Percentiles rank a stretch among this genome's conserved stretches.
Evolutionary conservation across 495 filamentous ascomycete species (phyloP).

Genomic region (Stereocaulon alpinum): DNA sequence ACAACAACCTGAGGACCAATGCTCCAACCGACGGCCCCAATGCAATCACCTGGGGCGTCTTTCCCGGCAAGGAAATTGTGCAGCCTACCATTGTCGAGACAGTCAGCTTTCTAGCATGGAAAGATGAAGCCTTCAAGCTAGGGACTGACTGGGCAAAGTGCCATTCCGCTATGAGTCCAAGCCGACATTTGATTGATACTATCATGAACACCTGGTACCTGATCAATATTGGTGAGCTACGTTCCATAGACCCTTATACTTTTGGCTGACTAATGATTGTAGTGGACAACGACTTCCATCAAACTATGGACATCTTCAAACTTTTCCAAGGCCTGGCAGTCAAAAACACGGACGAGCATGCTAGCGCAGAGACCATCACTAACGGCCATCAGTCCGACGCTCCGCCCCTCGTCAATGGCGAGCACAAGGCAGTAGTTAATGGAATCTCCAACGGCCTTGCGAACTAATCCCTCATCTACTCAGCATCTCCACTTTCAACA

Average conservation of each 20-base stretch:
- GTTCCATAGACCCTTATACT: background rate
- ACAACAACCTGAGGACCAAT: constrained; percentile 76
- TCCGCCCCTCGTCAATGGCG: background rate
- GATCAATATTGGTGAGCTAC: constrained; percentile 77
- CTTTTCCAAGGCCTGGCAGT: constrained; percentile 73
- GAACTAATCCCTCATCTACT: background rate
- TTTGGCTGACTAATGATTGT: constrained; percentile 22
- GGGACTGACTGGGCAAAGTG: constrained; percentile 92
- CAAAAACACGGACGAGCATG: constrained; percentile 44
- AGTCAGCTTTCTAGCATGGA: constrained; percentile 96
- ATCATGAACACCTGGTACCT: constrained; percentile 88
- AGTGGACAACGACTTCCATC: constrained; percentile 97
- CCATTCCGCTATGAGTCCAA: constrained; percentile 66
- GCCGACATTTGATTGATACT: constrained; percentile 66
- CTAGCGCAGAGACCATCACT: constrained; percentile 26
- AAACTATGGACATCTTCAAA: constrained; percentile 63
- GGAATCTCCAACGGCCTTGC: background rate
- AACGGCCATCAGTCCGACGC: background rate
- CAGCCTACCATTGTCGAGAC: constrained; percentile 99
- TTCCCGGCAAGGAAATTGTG: constrained; percentile 96
- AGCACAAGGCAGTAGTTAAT: background rate
- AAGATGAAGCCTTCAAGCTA: constrained; percentile 91
- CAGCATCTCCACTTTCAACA: constrained; percentile 4
- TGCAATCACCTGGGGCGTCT: constrained; percentile 98
- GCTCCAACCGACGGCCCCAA: constrained; percentile 77